Conservation (phyloP, 202 grass and related monocot genomes). For the Setaria italica region DNA sequence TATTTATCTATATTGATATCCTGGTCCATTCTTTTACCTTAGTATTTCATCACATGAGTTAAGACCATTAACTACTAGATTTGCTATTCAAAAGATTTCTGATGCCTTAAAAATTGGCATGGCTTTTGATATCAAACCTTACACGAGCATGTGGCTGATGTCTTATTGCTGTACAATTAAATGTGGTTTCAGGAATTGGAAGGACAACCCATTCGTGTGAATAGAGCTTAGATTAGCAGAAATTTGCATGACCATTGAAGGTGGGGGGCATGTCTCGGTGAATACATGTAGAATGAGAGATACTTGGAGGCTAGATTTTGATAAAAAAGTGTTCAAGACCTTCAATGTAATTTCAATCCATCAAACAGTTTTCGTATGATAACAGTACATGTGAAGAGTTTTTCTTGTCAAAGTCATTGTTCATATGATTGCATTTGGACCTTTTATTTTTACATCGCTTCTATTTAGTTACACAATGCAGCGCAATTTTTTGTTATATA, state of each 20-base stretch:
- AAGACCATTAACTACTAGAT: not conserved
- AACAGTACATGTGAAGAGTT: slow-evolving; percentile 33
- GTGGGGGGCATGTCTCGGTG: slow-evolving; percentile 5
- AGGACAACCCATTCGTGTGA: slow-evolving; percentile 95
- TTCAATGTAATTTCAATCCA: slow-evolving; percentile 17
- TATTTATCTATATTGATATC: not conserved
- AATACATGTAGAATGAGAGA: slow-evolving; percentile 40
- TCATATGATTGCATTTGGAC: slow-evolving; percentile 15
- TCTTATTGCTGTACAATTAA: slow-evolving; percentile 38
- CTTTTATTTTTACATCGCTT: not conserved
- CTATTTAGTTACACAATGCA: not conserved
- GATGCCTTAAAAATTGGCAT: not conserved
- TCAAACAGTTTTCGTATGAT: slow-evolving; percentile 42
- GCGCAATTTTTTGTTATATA: slow-evolving; percentile 5
- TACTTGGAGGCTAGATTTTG: slow-evolving; percentile 37
- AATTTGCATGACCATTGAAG: slow-evolving; percentile 19
- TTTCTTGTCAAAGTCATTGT: slow-evolving; percentile 36
- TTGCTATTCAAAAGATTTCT: not conserved
- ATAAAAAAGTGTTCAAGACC: slow-evolving; percentile 36
- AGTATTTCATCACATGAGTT: not conserved
- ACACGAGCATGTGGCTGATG: not conserved
- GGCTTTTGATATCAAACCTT: not conserved
- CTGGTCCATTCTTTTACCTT: not conserved
- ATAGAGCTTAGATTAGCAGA: slow-evolving; percentile 70
- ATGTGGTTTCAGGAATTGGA: slow-evolving; percentile 84